A percentile compares a stretch with the other conserved stretches of the same genome.
Conservation (phyloP, 1,284 basidiomycete species). For the Mycena citricolor region DNA sequence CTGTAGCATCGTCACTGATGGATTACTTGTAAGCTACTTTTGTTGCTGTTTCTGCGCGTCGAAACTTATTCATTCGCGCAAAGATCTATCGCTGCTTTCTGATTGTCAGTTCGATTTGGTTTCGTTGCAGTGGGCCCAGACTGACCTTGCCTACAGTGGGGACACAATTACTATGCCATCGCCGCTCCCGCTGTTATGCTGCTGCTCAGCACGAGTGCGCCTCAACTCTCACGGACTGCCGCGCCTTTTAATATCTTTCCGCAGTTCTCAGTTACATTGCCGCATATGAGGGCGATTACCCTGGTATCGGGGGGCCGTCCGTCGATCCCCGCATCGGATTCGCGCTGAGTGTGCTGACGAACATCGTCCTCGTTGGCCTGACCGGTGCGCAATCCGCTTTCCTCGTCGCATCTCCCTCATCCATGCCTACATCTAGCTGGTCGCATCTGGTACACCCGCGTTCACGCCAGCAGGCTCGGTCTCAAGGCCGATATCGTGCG, state of each 20-base stretch:
- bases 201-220: slow-evolving; percentile 5
- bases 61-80: not conserved
- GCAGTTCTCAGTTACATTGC: slow-evolving; percentile 15
- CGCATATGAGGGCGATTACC: slow-evolving; percentile 17
- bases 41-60: not conserved
- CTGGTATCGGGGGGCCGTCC: slow-evolving; percentile 10
- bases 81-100: slow-evolving; percentile 22
- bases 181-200: slow-evolving; percentile 11
- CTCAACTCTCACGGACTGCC: not conserved
- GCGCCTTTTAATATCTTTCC: not conserved
- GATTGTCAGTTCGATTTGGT: slow-evolving; percentile 11
- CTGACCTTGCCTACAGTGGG: slow-evolving; percentile 11
- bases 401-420: too few species aligned
- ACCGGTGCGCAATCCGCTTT: slow-evolving; percentile 14
- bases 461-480: not conserved
- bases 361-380: slow-evolving; percentile 18
- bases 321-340: slow-evolving; percentile 16
- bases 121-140: not conserved
- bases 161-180: slow-evolving; percentile 12
- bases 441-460: slow-evolving; percentile 11
- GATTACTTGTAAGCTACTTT: slow-evolving; percentile 13
- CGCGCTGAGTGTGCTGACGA: slow-evolving; percentile 13
- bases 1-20: slow-evolving; percentile 15
- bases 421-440: slow-evolving; percentile 9
- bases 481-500: not conserved